Evolutionary conservation across 441 rosid species (phyloP), one percentile per base, ranked within the genome.

Genomic region (Viola pubescens): DNA sequence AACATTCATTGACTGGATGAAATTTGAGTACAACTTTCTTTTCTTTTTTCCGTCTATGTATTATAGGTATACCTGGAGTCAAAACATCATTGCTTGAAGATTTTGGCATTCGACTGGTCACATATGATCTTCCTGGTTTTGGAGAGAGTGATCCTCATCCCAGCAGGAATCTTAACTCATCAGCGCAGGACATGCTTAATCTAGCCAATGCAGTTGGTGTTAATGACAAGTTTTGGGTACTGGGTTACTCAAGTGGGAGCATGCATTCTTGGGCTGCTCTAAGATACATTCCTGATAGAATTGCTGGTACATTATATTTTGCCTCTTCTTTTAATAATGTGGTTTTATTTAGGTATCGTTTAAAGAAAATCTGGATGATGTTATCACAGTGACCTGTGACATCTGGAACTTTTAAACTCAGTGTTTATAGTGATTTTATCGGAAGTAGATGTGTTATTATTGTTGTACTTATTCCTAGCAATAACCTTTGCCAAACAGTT

Each of bases 111-210:
- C 78, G 76, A 45, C 73, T 87, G 70, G 42, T 87, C 56, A 81
- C 88, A 14, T 87, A 79, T 76, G 94, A 87, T 68, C 88, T 84
- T 69, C 94, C 88, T 38, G 94, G 94, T 76, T 86, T 84, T 75
- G 94, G 94, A 52, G 94, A 86, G 81, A 86, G 94, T 73, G 90
- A 82, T 76, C 81, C 87, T 65, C 83, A 81, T 57, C 75, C 78
- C 48, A 52, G 38, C 53, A 76, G 94, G 73, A 75, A 73, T 67
- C 88, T 86, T 37, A 77, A 79, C 64, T 75, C 94, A 39, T 86
- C 94, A 47, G 90, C 94, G 13, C 10, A 56, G 58, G 94, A 84
- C 55, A 82, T 86, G 73, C 71, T 72, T 37, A 55, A 62, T 67
- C 68, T 84, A 61, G 94, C 87, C 47, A 68, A 74, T 69, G 81